These are phyloP conservation scores for Sclerotinia minor DNA, from an alignment of 2,329 filamentous ascomycete genomes.

Conservation along the genomic window DNA sequence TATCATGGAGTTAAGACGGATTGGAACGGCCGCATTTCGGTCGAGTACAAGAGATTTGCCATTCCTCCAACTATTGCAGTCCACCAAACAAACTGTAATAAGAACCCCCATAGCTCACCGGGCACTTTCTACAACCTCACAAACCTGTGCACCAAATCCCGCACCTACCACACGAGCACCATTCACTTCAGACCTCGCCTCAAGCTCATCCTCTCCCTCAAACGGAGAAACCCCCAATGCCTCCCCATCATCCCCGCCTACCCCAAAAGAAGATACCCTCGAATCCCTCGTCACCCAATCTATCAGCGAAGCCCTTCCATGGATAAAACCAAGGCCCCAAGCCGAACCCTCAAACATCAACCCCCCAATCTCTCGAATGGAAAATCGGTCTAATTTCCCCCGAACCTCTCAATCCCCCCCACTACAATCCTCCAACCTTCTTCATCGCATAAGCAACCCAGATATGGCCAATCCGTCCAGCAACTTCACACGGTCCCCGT, in stretches of 20 bases:
- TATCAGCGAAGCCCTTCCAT: conserved; percentile 4
- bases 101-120: conserved; percentile 4
- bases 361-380: neutral
- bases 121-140: conserved; percentile 19
- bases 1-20: conserved; percentile 42
- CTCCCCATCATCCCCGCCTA: conserved; percentile 1
- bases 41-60: conserved; percentile 11
- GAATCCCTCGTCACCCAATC: conserved; percentile 2
- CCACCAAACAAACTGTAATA: neutral
- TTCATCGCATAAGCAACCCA: conserved; percentile 1
- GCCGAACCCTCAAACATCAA: neutral
- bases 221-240: neutral
- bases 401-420: neutral
- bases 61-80: conserved; percentile 3
- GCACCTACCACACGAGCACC: conserved; percentile 15
- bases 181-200: neutral
- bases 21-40: conserved; percentile 1
- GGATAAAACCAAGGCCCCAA: neutral
- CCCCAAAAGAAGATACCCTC: conserved; percentile 23
- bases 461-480: neutral
- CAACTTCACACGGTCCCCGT: neutral
- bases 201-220: neutral
- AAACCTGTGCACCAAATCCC: neutral
- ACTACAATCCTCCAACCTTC: neutral
- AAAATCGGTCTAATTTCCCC: neutral